These are phyloP conservation scores for Monilinia fructicola DNA, from an alignment of 2,329 filamentous ascomycete genomes.

Conservation along the genomic window DNA sequence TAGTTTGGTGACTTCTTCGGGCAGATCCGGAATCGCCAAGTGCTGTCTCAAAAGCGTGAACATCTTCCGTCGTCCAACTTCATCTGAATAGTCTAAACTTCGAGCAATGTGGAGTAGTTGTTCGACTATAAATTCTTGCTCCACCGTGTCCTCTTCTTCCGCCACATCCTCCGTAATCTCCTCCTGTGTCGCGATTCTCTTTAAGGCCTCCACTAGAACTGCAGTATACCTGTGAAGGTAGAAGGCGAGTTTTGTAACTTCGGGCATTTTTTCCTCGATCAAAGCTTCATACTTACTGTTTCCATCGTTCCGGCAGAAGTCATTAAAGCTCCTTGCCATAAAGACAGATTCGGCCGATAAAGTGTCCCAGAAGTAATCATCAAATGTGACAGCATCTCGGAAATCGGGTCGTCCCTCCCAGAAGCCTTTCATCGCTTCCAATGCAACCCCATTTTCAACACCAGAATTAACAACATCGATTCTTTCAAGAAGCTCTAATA, in stretches of 20 bases:
- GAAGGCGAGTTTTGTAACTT: constrained; percentile 87
- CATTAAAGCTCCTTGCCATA: constrained; percentile 87
- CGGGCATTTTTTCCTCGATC: constrained; percentile 89
- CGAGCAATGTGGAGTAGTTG: constrained; percentile 90
- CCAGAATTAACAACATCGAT: constrained; percentile 92
- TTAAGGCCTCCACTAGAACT: constrained; percentile 64
- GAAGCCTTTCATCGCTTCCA: constrained; percentile 93
- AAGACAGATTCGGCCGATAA: constrained; percentile 85
- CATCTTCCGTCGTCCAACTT: constrained; percentile 94
- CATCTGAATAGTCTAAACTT: constrained; percentile 95
- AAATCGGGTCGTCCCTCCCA: constrained; percentile 92
- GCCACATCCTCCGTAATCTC: constrained; percentile 56
- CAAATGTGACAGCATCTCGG: constrained; percentile 68
- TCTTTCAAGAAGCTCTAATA: constrained; percentile 87
- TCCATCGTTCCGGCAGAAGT: constrained; percentile 77
- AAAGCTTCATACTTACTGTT: constrained; percentile 73
- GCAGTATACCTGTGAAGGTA: constrained; percentile 79
- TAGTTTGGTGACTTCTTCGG: constrained; percentile 89
- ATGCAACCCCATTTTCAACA: constrained; percentile 82
- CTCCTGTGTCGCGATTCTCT: constrained; percentile 53
- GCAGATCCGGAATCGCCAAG: constrained; percentile 80
- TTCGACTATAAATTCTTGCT: constrained; percentile 93
- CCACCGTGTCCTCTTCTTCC: constrained; percentile 76
- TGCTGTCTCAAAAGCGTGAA: constrained; percentile 85
- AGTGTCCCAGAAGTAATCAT: constrained; percentile 76